A percentile compares a stretch with the other conserved stretches of the same genome.
These are phyloP conservation scores for Lachancea kluyveri DNA, from an alignment of 805 yeast genomes.

Conservation along the genomic window DNA sequence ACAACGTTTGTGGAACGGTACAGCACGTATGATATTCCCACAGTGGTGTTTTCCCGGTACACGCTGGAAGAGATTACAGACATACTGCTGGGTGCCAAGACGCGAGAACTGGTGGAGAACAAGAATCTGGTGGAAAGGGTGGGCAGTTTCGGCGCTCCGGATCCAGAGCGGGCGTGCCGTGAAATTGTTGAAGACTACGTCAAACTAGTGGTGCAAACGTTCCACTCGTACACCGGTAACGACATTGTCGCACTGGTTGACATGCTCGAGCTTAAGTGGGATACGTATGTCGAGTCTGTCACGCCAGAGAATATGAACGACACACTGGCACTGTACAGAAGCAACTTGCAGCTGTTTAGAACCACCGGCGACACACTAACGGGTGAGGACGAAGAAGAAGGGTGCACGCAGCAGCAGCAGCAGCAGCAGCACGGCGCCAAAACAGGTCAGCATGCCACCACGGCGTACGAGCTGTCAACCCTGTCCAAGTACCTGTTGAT, in stretches of 20 bases:
- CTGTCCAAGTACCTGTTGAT: constrained; percentile 67
- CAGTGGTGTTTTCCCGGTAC: constrained; percentile 28
- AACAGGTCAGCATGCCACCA: constrained; percentile 1
- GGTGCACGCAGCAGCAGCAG: constrained; percentile 8
- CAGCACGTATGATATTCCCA: constrained; percentile 22
- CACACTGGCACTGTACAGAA: constrained; percentile 27
- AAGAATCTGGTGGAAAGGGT: constrained; percentile 9
- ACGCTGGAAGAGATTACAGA: constrained; percentile 17
- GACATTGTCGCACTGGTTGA: constrained; percentile 23
- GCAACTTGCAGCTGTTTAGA: constrained; percentile 24
- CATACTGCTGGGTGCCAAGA: constrained; percentile 16
- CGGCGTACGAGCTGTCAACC: constrained; percentile 43
- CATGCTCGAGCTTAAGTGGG: constrained; percentile 29
- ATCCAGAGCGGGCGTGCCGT: constrained; percentile 6
- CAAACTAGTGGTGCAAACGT: constrained; percentile 25
- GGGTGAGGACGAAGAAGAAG: constrained; percentile 11
- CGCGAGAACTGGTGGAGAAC: constrained; percentile 13
- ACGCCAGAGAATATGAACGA: constrained; percentile 17
- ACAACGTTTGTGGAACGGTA: constrained; percentile 21
- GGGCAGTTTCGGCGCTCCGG: constrained; percentile 7
- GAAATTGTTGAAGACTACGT: constrained; percentile 20
- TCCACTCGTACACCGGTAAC: constrained; percentile 30
- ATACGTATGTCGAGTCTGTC: constrained; percentile 14
- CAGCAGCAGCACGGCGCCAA: constrained; percentile 1
- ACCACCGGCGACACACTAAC: constrained; percentile 31